Percentiles rank a stretch among this genome's conserved stretches.
phyloP scores from a whole-genome alignment of 2,329 filamentous ascomycete genomes.

The Sporothrix sp. region DNA sequence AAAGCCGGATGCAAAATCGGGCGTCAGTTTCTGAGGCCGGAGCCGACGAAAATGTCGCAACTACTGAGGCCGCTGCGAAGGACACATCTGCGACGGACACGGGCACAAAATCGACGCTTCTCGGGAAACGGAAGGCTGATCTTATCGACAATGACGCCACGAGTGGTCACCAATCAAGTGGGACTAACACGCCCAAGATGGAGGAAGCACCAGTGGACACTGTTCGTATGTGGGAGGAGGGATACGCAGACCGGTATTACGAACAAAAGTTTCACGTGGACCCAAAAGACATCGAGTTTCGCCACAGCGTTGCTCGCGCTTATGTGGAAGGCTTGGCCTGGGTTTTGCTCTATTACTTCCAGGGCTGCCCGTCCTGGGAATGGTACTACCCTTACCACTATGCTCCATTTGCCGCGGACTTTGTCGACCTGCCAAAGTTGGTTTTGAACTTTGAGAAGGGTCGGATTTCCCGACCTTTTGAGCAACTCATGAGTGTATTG shows the following conservation, averaged over 20 bases:
- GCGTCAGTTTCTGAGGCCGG: slow-evolving; percentile 20
- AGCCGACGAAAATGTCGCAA: not conserved
- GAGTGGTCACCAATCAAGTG: slow-evolving; percentile 48
- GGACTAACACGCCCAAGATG: slow-evolving; percentile 28
- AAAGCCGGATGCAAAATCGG: slow-evolving; percentile 60
- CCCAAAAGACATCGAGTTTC: slow-evolving; percentile 72
- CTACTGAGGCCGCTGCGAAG: not conserved
- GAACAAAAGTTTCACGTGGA: slow-evolving; percentile 89
- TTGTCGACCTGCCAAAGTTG: slow-evolving; percentile 71
- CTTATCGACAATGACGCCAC: slow-evolving; percentile 51
- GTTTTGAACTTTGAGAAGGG: slow-evolving; percentile 76
- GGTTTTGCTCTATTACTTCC: slow-evolving; percentile 96
- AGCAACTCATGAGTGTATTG: slow-evolving; percentile 96
- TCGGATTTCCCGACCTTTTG: slow-evolving; percentile 78
- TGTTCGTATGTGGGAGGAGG: slow-evolving; percentile 87
- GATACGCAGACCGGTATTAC: slow-evolving; percentile 92
- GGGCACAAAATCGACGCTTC: too few relatives aligned
- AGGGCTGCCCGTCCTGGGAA: slow-evolving; percentile 96
- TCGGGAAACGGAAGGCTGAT: slow-evolving; percentile 65
- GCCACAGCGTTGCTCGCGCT: slow-evolving; percentile 76
- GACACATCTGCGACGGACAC: not conserved
- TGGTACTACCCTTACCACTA: slow-evolving; percentile 99
- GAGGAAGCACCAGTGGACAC: slow-evolving; percentile 66
- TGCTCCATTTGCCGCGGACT: slow-evolving; percentile 93
- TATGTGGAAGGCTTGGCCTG: slow-evolving; percentile 93